Conservation (phyloP, 2,329 filamentous ascomycete species). For the Cytospora paraplurivora region DNA sequence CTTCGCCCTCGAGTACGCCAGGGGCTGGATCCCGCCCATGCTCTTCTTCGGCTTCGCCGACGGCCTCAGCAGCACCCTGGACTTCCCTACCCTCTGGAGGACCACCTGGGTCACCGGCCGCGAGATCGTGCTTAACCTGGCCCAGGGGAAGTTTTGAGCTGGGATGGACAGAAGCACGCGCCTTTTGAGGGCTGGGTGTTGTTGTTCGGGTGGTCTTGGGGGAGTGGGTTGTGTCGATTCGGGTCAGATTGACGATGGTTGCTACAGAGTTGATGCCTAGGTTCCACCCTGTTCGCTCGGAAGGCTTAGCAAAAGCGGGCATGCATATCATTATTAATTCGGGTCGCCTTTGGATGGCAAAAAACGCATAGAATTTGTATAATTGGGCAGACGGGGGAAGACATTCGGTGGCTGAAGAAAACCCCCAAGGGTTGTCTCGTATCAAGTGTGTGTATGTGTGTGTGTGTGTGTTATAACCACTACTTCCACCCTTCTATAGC, state of each 20-base stretch:
- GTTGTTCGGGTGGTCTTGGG: neutral
- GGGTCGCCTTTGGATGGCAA: no score
- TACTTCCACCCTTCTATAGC: no score
- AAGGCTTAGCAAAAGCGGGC: no score
- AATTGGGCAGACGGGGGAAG: no score
- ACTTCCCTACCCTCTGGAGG: slow-evolving; percentile 81
- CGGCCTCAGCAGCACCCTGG: slow-evolving; percentile 76
- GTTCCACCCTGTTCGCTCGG: neutral
- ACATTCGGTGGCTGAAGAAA: no score
- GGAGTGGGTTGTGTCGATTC: neutral
- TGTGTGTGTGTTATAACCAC: no score
- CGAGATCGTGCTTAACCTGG: slow-evolving; percentile 75
- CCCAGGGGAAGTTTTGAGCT: slow-evolving; percentile 68
- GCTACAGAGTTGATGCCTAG: neutral
- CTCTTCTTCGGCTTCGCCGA: slow-evolving; percentile 87
- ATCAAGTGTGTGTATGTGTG: no score
- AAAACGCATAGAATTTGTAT: no score
- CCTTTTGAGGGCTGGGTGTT: neutral
- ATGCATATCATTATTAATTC: no score
- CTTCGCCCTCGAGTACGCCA: slow-evolving; percentile 82
- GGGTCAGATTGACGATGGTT: neutral
- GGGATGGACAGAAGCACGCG: neutral
- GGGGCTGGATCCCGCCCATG: slow-evolving; percentile 93
- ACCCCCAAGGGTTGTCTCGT: no score
- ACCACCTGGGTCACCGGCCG: slow-evolving; percentile 73